Evolutionary conservation across 306 rosid genomes (phyloP).

Genomic region (Hippophae tibetana): DNA sequence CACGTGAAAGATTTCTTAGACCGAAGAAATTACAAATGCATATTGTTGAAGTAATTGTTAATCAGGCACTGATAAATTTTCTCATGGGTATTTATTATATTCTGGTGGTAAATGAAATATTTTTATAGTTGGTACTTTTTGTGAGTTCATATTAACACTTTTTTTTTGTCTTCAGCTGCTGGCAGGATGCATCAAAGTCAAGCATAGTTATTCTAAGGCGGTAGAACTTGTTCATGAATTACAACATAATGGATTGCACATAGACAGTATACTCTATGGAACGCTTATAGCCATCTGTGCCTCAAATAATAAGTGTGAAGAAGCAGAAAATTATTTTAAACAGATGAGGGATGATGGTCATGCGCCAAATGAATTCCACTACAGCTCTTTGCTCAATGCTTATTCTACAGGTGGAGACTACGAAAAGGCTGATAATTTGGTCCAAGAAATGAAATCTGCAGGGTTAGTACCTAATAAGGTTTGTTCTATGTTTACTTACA

Average conservation of each 20-base stretch:
- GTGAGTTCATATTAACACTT: constrained; percentile 5
- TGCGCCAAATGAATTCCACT: constrained; percentile 64
- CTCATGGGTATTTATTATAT: no score
- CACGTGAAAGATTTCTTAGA: no score
- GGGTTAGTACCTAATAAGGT: constrained; percentile 96
- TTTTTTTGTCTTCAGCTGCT: constrained; percentile 48
- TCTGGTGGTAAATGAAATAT: neutral
- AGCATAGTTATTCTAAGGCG: constrained; percentile 66
- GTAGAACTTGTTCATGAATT: constrained; percentile 67
- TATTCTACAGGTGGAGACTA: constrained; percentile 57
- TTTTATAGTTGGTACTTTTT: constrained; percentile 4
- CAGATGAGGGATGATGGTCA: constrained; percentile 73
- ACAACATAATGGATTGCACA: constrained; percentile 39
- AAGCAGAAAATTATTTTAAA: constrained; percentile 68
- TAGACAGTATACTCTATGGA: constrained; percentile 78
- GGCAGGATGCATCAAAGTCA: constrained; percentile 68
- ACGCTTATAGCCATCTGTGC: constrained; percentile 81
- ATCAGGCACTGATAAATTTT: no score
- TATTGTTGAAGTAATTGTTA: no score
- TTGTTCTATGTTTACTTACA: constrained; percentile 44
- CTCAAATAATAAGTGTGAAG: constrained; percentile 63
- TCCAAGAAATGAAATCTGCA: constrained; percentile 67
- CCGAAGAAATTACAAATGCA: no score
- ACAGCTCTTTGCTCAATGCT: constrained; percentile 82
- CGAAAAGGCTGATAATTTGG: constrained; percentile 55